These are phyloP conservation scores for Lentinula raphanica DNA, from an alignment of 768 basidiomycete species.

Conservation along the genomic window DNA sequence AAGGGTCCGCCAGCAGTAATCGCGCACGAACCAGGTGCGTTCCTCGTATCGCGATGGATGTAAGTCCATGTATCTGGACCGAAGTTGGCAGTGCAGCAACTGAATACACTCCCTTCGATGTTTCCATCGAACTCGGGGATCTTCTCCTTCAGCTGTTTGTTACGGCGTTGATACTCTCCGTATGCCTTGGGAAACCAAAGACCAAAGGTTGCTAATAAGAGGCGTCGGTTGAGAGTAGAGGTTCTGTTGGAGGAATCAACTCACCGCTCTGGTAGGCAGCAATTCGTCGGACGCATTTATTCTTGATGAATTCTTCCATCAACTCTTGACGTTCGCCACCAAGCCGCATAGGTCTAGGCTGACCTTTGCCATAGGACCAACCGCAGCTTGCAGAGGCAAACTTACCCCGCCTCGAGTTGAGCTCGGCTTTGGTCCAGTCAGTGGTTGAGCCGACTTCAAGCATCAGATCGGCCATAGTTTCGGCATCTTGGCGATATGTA, in stretches of 20 bases:
- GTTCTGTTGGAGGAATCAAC: neutral
- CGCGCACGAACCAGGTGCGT: neutral
- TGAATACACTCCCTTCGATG: neutral
- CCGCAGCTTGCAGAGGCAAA: neutral
- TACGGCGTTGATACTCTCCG: neutral
- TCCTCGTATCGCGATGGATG: neutral
- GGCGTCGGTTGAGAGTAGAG: no score
- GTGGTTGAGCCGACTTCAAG: neutral
- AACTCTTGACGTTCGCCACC: neutral
- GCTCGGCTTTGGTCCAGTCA: neutral
- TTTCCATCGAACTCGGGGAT: no score
- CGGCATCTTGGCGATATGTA: neutral
- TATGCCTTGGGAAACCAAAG: neutral
- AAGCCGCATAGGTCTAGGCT: neutral
- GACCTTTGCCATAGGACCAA: neutral
- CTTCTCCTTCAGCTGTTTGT: neutral
- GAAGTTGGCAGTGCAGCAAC: neutral
- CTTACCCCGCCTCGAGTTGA: neutral
- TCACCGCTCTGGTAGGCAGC: neutral
- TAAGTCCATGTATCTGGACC: neutral
- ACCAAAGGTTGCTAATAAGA: no score
- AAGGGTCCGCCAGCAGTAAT: neutral
- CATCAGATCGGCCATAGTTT: neutral
- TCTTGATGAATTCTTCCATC: neutral
- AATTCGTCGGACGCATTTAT: neutral